A percentile compares a stretch with the other conserved stretches of the same genome.
Evolutionary conservation across 331 rosid genomes (phyloP).

Genomic region (Acacia concinna): DNA sequence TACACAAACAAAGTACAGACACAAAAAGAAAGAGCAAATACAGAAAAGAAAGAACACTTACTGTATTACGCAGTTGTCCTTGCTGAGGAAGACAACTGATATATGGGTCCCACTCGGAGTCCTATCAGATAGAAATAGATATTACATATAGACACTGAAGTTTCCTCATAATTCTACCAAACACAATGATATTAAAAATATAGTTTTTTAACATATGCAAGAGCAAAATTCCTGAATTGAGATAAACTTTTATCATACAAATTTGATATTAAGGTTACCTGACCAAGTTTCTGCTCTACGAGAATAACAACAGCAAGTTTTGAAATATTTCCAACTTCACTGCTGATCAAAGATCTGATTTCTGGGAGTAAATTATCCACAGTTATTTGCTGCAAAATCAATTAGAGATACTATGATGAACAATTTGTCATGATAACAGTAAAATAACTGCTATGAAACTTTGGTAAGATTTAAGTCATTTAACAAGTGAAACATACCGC

Average conservation of each 20-base stretch:
- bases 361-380: constrained; percentile 54
- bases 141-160: background rate
- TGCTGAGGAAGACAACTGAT: constrained; percentile 58
- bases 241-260: constrained; percentile 12
- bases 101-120: constrained; percentile 76
- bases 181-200: background rate
- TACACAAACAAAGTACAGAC: constrained; percentile 18
- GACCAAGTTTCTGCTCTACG: constrained; percentile 57
- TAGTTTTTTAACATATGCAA: background rate
- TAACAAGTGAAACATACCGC: constrained; percentile 45
- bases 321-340: constrained; percentile 53
- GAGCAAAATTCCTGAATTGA: constrained; percentile 15
- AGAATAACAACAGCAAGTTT: constrained; percentile 61
- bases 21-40: background rate
- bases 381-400: constrained; percentile 67
- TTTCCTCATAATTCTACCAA: constrained; percentile 11
- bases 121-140: constrained; percentile 39
- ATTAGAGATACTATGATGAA: background rate
- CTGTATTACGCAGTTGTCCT: constrained; percentile 61
- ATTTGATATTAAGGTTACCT: constrained; percentile 38
- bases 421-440: background rate
- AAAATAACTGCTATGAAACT: background rate
- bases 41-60: constrained; percentile 35
- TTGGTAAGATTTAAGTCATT: background rate
- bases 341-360: constrained; percentile 42